Percentiles rank a stretch among this genome's conserved stretches.
These are phyloP conservation scores for Magnolia kwangsiensis DNA, from an alignment of 164 flowering plant genomes.

Conservation along the genomic window DNA sequence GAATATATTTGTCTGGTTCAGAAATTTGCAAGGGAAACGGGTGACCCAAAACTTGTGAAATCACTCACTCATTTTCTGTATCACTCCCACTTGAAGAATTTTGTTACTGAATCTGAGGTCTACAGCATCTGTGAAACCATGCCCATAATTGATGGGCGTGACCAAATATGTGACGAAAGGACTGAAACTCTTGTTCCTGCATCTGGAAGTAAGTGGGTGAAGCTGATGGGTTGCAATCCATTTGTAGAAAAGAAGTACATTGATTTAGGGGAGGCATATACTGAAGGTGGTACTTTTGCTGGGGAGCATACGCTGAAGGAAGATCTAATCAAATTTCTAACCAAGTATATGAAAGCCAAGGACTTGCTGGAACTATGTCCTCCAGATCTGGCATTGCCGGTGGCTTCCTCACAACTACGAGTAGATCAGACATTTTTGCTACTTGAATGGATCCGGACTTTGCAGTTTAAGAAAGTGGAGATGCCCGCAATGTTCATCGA, in stretches of 20 bases:
- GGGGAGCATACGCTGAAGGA: conserved; percentile 20
- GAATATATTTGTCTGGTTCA: neutral
- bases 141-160: conserved; percentile 47
- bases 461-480: conserved; percentile 6
- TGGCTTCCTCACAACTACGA: conserved; percentile 37
- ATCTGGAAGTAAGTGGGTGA: conserved; percentile 52
- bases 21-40: neutral
- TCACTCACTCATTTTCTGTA: conserved; percentile 22
- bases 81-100: conserved; percentile 28
- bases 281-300: conserved; percentile 28
- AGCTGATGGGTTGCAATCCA: conserved; percentile 47
- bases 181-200: conserved; percentile 52
- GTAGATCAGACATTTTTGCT: conserved; percentile 42
- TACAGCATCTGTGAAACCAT: conserved; percentile 19
- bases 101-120: neutral
- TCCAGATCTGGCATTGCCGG: conserved; percentile 41
- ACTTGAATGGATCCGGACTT: conserved; percentile 41
- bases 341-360: conserved; percentile 25
- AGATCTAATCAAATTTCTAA: conserved; percentile 33
- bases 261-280: conserved; percentile 48
- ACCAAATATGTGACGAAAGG: conserved; percentile 2
- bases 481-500: conserved; percentile 33
- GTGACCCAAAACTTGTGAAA: neutral
- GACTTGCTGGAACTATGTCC: conserved; percentile 53
- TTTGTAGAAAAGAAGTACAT: conserved; percentile 39